Conservation (phyloP, 169 alveolate species). For the Blepharisma undulans region DNA sequence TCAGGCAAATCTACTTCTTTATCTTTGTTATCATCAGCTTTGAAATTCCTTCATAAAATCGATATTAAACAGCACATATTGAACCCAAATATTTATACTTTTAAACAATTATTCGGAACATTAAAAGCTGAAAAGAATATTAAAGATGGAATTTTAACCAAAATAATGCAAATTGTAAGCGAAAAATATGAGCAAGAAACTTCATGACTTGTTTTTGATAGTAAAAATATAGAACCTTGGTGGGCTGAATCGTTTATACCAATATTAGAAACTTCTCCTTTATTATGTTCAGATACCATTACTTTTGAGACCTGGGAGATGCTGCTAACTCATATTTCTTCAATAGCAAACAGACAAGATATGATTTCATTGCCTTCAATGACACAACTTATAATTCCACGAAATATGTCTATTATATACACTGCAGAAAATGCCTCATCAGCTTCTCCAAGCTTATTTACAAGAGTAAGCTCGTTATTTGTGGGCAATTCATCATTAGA, state of each 20-base stretch:
- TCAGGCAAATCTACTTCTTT: constrained; percentile 59
- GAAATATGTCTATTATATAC: neutral
- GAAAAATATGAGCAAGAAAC: constrained; percentile 18
- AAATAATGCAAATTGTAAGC: neutral
- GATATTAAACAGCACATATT: constrained; percentile 45
- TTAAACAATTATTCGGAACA: constrained; percentile 53
- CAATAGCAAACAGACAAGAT: neutral
- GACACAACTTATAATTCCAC: neutral
- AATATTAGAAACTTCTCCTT: neutral
- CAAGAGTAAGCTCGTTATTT: neutral
- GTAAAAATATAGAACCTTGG: constrained; percentile 16
- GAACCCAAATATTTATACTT: constrained; percentile 48
- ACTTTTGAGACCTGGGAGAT: constrained; percentile 34
- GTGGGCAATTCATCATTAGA: neutral
- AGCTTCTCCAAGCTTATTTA: neutral
- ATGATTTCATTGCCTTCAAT: neutral
- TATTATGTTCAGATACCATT: neutral
- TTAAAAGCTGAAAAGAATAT: constrained; percentile 40
- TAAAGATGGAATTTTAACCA: constrained; percentile 23
- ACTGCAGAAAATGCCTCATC: neutral
- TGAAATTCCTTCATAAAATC: constrained; percentile 18
- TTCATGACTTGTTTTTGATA: constrained; percentile 15
- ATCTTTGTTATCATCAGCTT: constrained; percentile 34
- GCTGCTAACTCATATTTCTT: neutral
- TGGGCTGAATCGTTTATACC: neutral